Evolutionary conservation across 257 asterid species (phyloP).

Genomic region (Oldenlandia corymbosa): DNA sequence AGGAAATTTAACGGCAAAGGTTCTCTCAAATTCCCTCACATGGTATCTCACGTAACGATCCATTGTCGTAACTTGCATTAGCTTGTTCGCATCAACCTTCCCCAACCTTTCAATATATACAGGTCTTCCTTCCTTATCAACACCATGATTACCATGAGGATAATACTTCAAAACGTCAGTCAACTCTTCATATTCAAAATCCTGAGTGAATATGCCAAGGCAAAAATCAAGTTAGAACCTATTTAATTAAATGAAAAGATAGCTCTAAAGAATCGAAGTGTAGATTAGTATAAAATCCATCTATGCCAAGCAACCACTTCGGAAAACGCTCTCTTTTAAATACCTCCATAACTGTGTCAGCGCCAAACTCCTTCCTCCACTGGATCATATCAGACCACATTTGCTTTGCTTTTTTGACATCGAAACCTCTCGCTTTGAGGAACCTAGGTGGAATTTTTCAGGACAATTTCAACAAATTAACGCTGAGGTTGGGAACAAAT

Average conservation of each 20-base stretch:
- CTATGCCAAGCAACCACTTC: neutral
- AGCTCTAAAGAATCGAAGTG: neutral
- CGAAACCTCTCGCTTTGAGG: slow-evolving; percentile 88
- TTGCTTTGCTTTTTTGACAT: slow-evolving; percentile 70
- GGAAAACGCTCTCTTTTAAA: neutral
- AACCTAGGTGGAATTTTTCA: slow-evolving; percentile 42
- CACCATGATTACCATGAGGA: slow-evolving; percentile 97
- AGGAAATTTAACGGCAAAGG: slow-evolving; percentile 78
- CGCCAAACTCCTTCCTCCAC: slow-evolving; percentile 93
- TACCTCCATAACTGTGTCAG: slow-evolving; percentile 77
- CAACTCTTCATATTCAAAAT: slow-evolving; percentile 74
- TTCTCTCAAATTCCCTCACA: slow-evolving; percentile 80
- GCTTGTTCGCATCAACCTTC: slow-evolving; percentile 76
- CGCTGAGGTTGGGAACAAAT: neutral
- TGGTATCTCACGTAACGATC: slow-evolving; percentile 84
- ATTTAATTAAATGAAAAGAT: neutral
- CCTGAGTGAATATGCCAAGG: slow-evolving; percentile 39
- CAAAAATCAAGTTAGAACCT: neutral
- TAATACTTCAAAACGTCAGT: slow-evolving; percentile 75
- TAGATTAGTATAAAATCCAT: neutral
- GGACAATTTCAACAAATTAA: neutral
- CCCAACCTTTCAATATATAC: slow-evolving; percentile 88
- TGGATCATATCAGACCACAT: slow-evolving; percentile 99
- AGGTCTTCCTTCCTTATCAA: slow-evolving; percentile 95
- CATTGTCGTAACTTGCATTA: slow-evolving; percentile 87